Evolutionary conservation across 306 rosid genomes (phyloP), one percentile per base, ranked within the genome.

Genomic region (Vicia faba): DNA sequence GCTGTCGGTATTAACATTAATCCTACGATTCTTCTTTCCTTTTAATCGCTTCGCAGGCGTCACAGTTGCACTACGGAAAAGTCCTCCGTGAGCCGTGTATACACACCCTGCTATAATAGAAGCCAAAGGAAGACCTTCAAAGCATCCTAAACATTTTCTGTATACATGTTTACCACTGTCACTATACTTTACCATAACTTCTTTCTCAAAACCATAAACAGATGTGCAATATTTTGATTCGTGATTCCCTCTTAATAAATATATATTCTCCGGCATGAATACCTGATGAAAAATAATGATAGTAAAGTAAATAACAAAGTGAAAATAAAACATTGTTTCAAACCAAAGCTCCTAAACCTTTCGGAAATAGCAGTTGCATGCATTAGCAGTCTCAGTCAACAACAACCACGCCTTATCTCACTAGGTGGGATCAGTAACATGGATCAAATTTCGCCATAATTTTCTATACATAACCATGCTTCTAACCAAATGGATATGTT

Each of bases 161-260:
- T 91, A 88, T 36, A 73, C 97, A 73, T 91, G 97, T 80, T 84
- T 88, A 68, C 96, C 97, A 54, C 79, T 80, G 61, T 86, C 96
- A 41, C 91, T 79, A 53, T 83, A 91, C 69, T 91, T 91, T n/a
- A 74, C 73, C 75, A 91, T 45, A 16, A 91, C 91, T 76, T 91
- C 97, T 48, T 80, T 88, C 83, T 91, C 96, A 69, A 86, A 91
- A 29, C 97, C 96, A 80, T 91, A 91, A 26, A 84, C 91, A n/a
- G 96, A 91, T 2, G 97, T 91, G 75, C 97, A 91, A 62, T 91
- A 91, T 65, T 88, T 88, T 0, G 97, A 91, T 71, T 91, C 97
- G 39, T 91, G 97, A 74, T 88, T 91, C 53, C 97, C 97, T 38
- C 97, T 85, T 12, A 91, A 83, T 66, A 91, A 77, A 76, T 74